Base-by-base conservation (phyloP, 2,329 filamentous ascomycete genomes). In the Penicillium griseofulvum region DNA sequence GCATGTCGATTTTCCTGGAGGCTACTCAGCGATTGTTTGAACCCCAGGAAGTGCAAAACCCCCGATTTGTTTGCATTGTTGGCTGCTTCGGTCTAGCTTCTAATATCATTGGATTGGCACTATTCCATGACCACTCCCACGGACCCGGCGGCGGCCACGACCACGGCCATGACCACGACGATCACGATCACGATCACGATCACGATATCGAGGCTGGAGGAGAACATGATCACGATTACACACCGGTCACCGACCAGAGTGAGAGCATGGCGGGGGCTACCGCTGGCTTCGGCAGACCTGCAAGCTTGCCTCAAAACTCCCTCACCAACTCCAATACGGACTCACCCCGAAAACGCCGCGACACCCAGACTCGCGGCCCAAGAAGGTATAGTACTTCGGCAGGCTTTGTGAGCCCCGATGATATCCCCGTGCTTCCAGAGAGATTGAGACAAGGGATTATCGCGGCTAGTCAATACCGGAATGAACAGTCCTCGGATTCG, bases 1-100 rank as follows among this genome's bases (percentile, higher is more conserved):
- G 94, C 77, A 81, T 99, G 54, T 95, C 93, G 48, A 99, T 99
- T 74, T 89, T 97, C 68, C 86, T 99, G 66, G 94, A 99, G 75
- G 94, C 94, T 16, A 83, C 97, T 57, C 91, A 92, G 67, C 88
- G 94, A 68, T 89, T 99, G 65, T 83, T 97, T 69, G 91, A 97
- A 67, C 91, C 92, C 8, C 92, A 93, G 67, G 86, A 89, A 70
- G 92, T 99, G 68, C 81, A 81, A 48, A 90, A 96, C 67, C 92
- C 94, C 1, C 83, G 88, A 65, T 81, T 99, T 36, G 91, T 99
- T 62, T 85, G 96, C 56, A 87, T 94, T 60, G 94, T 99, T 49
- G 94, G 94, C 38, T 91, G 83, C 59, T 82, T 90, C 55, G 94
- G 94, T 49, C 83, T 99, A 14, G 81, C 86, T 8, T 97, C 92